Conservation (phyloP, 2,329 filamentous ascomycete genomes). For the Aspergillus uvarum region DNA sequence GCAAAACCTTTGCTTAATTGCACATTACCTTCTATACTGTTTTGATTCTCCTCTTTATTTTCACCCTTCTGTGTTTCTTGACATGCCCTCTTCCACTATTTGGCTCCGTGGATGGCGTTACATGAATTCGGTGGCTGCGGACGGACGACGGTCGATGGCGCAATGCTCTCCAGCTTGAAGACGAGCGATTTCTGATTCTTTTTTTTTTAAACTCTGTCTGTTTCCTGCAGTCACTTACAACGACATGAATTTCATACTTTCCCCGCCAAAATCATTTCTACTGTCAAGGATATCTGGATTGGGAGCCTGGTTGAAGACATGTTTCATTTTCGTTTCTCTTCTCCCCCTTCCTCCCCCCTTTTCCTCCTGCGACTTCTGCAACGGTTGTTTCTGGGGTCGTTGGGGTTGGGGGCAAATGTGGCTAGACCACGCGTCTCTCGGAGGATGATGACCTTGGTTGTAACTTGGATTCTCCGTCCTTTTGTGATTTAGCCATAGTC, state of each 20-base stretch:
- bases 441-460: slow-evolving; percentile 12
- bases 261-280: not conserved
- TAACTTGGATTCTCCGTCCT: slow-evolving; percentile 10
- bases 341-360: not conserved
- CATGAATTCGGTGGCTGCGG: slow-evolving; percentile 21
- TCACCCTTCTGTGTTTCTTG: slow-evolving; percentile 8
- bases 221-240: slow-evolving; percentile 8
- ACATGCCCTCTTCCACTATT: slow-evolving; percentile 19
- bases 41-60: slow-evolving; percentile 6
- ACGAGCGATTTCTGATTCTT: slow-evolving; percentile 17
- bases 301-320: not conserved
- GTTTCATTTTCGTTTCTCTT: not conserved
- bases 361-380: not conserved
- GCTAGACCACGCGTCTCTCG: not conserved
- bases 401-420: not conserved
- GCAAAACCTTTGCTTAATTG: slow-evolving; percentile 9
- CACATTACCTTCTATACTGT: slow-evolving; percentile 13
- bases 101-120: slow-evolving; percentile 24
- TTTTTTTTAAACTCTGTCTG: not conserved
- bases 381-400: not conserved
- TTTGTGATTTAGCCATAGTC: slow-evolving; percentile 3
- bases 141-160: slow-evolving; percentile 27
- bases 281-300: slow-evolving; percentile 2
- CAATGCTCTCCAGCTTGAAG: slow-evolving; percentile 21
- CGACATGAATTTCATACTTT: slow-evolving; percentile 1